Conservation (phyloP, 2,329 filamentous ascomycete species). For the Nemania sp. region DNA sequence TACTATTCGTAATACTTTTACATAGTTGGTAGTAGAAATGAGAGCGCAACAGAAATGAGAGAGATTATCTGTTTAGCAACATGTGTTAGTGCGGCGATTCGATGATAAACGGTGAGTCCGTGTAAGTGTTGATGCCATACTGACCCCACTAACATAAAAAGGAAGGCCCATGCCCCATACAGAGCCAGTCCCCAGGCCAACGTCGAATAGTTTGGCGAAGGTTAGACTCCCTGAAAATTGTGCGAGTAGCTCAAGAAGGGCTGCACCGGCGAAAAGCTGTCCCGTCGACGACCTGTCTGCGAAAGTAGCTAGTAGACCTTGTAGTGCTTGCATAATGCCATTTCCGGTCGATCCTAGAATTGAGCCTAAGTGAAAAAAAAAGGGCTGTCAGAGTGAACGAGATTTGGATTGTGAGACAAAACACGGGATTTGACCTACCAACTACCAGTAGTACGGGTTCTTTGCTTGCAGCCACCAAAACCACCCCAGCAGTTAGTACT, state of each 20-base stretch:
- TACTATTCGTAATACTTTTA: slow-evolving; percentile 29
- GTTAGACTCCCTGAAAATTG: slow-evolving; percentile 6
- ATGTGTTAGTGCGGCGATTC: slow-evolving; percentile 3
- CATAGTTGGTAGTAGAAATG: background rate
- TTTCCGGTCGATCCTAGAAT: slow-evolving; percentile 3
- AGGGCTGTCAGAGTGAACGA: background rate
- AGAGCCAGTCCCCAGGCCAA: slow-evolving; percentile 17
- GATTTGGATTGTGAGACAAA: background rate
- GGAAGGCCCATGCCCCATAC: slow-evolving; percentile 16
- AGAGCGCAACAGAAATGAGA: background rate
- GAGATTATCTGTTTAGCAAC: background rate
- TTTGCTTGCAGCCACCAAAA: slow-evolving; percentile 11
- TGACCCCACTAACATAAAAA: slow-evolving; percentile 12
- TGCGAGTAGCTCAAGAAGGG: slow-evolving; percentile 10
- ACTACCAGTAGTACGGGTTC: slow-evolving; percentile 8
- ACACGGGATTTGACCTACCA: background rate
- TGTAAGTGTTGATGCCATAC: background rate
- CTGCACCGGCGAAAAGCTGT: slow-evolving; percentile 7
- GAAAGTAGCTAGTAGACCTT: slow-evolving; percentile 9
- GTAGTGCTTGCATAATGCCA: slow-evolving; percentile 11
- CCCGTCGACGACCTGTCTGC: slow-evolving; percentile 13
- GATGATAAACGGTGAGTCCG: background rate
- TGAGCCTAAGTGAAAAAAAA: slow-evolving; percentile 6
- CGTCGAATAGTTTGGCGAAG: slow-evolving; percentile 8
- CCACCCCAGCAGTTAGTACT: slow-evolving; percentile 3